Percentiles rank a stretch among this genome's conserved stretches.
These are phyloP conservation scores for Pleurotus ostreatus DNA, from an alignment of 768 basidiomycete genomes.

Conservation along the genomic window DNA sequence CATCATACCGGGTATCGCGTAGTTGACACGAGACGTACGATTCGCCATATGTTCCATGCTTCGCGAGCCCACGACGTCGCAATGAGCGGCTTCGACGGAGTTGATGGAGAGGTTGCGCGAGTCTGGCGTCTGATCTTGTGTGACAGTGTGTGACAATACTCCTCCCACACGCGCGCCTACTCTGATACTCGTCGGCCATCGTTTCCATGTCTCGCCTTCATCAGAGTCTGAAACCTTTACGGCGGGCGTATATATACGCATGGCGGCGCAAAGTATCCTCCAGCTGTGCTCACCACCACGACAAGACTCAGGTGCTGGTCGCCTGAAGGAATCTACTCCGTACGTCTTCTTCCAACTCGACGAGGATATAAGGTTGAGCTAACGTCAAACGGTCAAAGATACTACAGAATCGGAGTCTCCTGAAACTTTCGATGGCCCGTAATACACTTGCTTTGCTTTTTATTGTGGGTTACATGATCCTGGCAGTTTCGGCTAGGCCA, in stretches of 20 bases:
- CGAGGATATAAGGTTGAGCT: neutral
- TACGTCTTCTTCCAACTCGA: neutral
- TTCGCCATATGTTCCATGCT: neutral
- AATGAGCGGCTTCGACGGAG: too few species aligned
- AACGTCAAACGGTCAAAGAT: neutral
- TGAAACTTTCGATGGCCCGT: neutral
- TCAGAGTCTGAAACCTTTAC: neutral
- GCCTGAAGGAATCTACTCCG: neutral
- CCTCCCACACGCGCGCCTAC: too few species aligned
- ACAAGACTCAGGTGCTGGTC: slow-evolving; percentile 6
- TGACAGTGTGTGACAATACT: too few species aligned
- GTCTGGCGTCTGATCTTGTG: too few species aligned
- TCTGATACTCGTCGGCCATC: neutral
- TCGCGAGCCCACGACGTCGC: neutral
- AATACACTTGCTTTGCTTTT: neutral
- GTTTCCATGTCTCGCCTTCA: neutral
- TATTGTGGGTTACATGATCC: neutral
- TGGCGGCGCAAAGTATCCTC: neutral
- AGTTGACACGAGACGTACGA: neutral
- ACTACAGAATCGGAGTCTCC: neutral
- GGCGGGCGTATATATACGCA: neutral
- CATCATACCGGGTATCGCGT: neutral
- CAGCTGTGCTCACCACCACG: slow-evolving; percentile 7
- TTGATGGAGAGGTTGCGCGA: too few species aligned
- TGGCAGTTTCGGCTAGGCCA: neutral